These are phyloP conservation scores for Magnusiomyces paraingens DNA, from an alignment of 1,139 yeast species.

Conservation along the genomic window DNA sequence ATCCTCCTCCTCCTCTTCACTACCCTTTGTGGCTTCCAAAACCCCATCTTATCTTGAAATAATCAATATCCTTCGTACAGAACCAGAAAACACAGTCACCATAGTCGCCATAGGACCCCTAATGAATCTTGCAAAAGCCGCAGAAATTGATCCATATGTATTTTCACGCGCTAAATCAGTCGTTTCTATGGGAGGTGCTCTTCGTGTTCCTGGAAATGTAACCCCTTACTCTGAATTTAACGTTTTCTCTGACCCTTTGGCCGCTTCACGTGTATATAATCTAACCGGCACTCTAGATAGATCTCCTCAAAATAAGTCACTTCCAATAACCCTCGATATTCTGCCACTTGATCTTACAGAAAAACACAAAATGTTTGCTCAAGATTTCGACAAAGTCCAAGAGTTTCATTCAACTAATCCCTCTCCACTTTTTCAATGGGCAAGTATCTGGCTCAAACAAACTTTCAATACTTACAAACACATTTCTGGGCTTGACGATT, in stretches of 20 bases:
- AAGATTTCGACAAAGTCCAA: slow-evolving; percentile 16
- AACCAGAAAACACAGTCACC: slow-evolving; percentile 35
- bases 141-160: slow-evolving; percentile 33
- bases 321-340: slow-evolving; percentile 30
- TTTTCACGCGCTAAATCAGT: slow-evolving; percentile 35
- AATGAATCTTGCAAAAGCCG: slow-evolving; percentile 39
- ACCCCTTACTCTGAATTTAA: slow-evolving; percentile 41
- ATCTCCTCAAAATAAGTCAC: slow-evolving; percentile 13
- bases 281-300: slow-evolving; percentile 26
- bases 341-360: slow-evolving; percentile 38
- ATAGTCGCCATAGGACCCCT: slow-evolving; percentile 39
- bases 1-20: slow-evolving; percentile 9
- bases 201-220: slow-evolving; percentile 36
- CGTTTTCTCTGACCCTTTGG: slow-evolving; percentile 37
- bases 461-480: slow-evolving; percentile 30
- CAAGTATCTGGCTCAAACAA: slow-evolving; percentile 31
- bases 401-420: slow-evolving; percentile 18
- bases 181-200: slow-evolving; percentile 39
- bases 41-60: slow-evolving; percentile 33
- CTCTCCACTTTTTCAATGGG: slow-evolving; percentile 34
- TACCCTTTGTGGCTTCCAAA: slow-evolving; percentile 30
- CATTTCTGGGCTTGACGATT: slow-evolving; percentile 20
- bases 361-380: slow-evolving; percentile 27
- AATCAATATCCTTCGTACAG: slow-evolving; percentile 30
- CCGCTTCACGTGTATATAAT: slow-evolving; percentile 37